phyloP scores from a whole-genome alignment of 2,329 filamentous ascomycete species.

The Sarocladiaceae sp. region DNA sequence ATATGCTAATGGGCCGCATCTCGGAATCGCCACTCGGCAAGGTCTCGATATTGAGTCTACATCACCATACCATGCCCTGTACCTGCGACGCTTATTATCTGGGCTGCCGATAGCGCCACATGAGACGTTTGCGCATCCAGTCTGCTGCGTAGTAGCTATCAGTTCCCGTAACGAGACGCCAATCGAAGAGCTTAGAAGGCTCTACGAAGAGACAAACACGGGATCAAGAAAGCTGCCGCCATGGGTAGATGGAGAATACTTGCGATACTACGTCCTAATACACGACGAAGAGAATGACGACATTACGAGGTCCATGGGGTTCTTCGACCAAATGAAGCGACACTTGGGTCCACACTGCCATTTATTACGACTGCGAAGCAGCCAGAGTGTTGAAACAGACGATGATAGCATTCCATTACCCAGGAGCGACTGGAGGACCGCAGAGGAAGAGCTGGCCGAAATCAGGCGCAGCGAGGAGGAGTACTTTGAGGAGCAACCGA shows the following conservation, averaged over 20 bases:
- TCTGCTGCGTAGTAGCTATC: slow-evolving; percentile 90
- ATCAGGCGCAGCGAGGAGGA: slow-evolving; percentile 64
- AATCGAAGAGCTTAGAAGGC: slow-evolving; percentile 75
- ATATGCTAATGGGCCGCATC: slow-evolving; percentile 29
- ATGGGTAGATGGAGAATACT: slow-evolving; percentile 87
- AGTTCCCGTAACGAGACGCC: slow-evolving; percentile 80
- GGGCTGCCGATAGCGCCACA: slow-evolving; percentile 72
- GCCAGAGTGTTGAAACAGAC: slow-evolving; percentile 79
- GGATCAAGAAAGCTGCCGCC: slow-evolving; percentile 67
- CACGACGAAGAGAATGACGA: slow-evolving; percentile 96
- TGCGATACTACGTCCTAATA: slow-evolving; percentile 92
- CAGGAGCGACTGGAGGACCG: slow-evolving; percentile 81
- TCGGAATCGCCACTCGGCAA: slow-evolving; percentile 32
- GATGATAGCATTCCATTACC: slow-evolving; percentile 83
- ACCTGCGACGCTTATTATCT: slow-evolving; percentile 76
- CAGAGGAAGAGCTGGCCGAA: slow-evolving; percentile 73
- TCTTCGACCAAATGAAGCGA: slow-evolving; percentile 99
- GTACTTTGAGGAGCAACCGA: slow-evolving; percentile 61
- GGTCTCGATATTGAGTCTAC: slow-evolving; percentile 44
- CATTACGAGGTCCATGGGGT: slow-evolving; percentile 76
- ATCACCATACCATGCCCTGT: slow-evolving; percentile 76
- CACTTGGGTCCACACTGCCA: slow-evolving; percentile 95
- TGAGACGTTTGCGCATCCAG: slow-evolving; percentile 91
- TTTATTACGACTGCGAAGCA: slow-evolving; percentile 76
- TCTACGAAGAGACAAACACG: slow-evolving; percentile 80